These are phyloP conservation scores for Isatis lusitanica DNA, from an alignment of 441 rosid species.

Conservation along the genomic window DNA sequence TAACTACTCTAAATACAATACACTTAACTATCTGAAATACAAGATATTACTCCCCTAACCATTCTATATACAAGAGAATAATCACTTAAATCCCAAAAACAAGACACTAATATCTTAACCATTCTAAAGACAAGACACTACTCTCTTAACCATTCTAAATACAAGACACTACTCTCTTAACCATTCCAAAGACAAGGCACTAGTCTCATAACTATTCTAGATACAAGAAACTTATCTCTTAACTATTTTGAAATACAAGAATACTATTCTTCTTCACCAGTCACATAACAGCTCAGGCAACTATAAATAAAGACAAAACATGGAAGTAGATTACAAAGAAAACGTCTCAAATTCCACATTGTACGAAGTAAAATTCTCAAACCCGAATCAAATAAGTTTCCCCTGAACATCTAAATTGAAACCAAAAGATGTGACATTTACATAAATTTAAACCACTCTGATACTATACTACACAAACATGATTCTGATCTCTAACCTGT, in stretches of 20 bases:
- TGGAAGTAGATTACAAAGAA: not conserved
- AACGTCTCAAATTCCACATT: not conserved
- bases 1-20: too few species aligned
- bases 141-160: too few species aligned
- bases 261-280: not conserved
- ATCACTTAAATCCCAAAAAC: not conserved
- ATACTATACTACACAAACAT: not conserved
- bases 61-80: not conserved
- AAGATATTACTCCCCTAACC: not conserved
- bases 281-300: not conserved
- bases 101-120: not conserved
- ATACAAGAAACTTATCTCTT: not conserved
- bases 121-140: not conserved
- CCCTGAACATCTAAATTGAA: not conserved
- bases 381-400: not conserved
- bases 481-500: slow-evolving; percentile 43
- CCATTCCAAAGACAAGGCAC: not conserved
- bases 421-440: not conserved
- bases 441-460: not conserved
- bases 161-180: not conserved
- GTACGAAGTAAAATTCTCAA: not conserved
- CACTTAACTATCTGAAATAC: not conserved
- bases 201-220: not conserved
- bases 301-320: not conserved
- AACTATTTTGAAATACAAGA: not conserved